These are phyloP conservation scores for Sporobolus alterniflorus DNA, from an alignment of 202 grass and related monocot species.

Conservation along the genomic window DNA sequence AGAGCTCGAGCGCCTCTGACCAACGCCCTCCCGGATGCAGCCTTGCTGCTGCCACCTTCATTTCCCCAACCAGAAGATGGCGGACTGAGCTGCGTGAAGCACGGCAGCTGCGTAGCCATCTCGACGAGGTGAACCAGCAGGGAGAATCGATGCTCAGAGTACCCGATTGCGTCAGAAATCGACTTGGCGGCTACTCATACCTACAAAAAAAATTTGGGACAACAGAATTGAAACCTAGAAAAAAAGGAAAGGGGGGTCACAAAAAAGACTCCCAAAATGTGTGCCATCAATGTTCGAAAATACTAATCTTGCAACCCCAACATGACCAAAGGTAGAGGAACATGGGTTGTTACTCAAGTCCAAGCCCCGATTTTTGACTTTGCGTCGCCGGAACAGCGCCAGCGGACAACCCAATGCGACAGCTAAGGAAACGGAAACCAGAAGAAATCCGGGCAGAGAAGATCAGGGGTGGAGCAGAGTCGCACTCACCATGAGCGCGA, in stretches of 20 bases:
- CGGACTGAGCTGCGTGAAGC: constrained; percentile 51
- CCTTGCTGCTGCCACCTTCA: constrained; percentile 15
- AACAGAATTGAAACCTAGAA: not conserved
- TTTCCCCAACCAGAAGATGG: constrained; percentile 28
- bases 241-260: too few species aligned
- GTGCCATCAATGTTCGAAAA: not conserved
- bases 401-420: not conserved
- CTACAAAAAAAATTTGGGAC: not conserved
- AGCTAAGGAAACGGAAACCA: not conserved
- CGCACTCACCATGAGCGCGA: constrained; percentile 15
- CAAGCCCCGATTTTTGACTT: not conserved
- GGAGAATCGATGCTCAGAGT: not conserved
- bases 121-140: not conserved
- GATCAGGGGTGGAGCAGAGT: not conserved
- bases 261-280: not conserved
- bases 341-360: too few species aligned
- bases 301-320: not conserved
- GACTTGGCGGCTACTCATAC: not conserved
- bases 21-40: not conserved
- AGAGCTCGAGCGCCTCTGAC: not conserved
- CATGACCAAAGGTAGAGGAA: not conserved
- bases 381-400: too few species aligned
- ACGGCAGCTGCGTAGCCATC: constrained; percentile 57
- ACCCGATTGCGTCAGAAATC: not conserved
- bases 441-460: constrained; percentile 3